Evolutionary conservation across 2,329 filamentous ascomycete species (phyloP), one percentile per base, ranked within the genome.

Genomic region (Biscogniauxia marginata): DNA sequence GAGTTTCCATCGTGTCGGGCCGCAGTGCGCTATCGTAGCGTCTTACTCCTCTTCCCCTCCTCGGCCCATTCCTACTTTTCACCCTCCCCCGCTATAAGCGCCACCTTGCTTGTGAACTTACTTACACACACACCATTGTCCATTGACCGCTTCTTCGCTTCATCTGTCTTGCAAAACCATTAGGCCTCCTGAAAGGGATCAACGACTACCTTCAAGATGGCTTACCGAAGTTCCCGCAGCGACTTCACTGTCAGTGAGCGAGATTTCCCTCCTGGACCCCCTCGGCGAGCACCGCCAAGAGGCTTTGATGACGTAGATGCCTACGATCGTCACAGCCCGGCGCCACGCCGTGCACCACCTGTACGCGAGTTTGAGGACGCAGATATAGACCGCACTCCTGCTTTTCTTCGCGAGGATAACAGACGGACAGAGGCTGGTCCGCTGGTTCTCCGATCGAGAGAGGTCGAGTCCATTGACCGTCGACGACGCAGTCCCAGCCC

Each of bases 401-500:
- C 76, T 52, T 84, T 84, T 64, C 69, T 84, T 56, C 77, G 80
- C 50, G 78, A 82, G 2, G 80, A 83, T 44, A 68, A 61, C 23
- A 75, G 79, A 54, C 77, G 77, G 13, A 56, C 69, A 22, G 81
- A 84, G 56, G 70, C 76, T 22, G 81, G 81, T 3, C 75, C 77
- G 39, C 69, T 85, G 65, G 82, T 85, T 18, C 74, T 85, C 49
- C 78, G 82, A 51, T 73, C 79, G 62, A 77, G 81, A 47, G 81
- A 84, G 54, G 74, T 84, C 50, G 82, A 84, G 71, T 82, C 78
- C 0, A 65, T 81, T 57, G 81, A 84, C 67, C 73, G 74, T 45
- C 69, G 71, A 39, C 74, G 80, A 51, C 75, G 75, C 52, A 73
- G 71, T 45, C 74, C 77, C 50, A 78, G 74, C 51, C 79, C 56